Evolutionary conservation across 2,329 filamentous ascomycete species (phyloP).

Genomic region (Sordariomycetes sp.): DNA sequence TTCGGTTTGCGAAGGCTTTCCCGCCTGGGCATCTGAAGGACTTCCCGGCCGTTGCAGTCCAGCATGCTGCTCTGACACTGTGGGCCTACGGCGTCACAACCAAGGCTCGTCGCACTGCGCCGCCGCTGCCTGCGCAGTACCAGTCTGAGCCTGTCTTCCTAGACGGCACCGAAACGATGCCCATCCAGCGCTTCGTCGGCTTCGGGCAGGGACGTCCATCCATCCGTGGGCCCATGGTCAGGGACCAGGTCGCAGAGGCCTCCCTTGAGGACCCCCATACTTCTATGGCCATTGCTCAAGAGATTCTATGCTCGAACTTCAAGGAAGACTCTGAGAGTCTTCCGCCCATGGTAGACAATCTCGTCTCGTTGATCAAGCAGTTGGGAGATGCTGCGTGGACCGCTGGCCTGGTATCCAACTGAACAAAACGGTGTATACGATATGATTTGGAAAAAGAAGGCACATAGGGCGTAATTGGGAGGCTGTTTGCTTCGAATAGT

Average conservation of each 20-base stretch:
- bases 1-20: constrained; percentile 49
- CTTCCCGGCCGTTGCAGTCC: constrained; percentile 60
- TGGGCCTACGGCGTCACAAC: constrained; percentile 61
- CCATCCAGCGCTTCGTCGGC: constrained; percentile 46
- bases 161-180: constrained; percentile 43
- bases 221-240: constrained; percentile 26
- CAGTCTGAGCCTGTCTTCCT: constrained; percentile 36
- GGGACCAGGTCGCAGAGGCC: constrained; percentile 21
- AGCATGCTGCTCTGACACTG: constrained; percentile 57
- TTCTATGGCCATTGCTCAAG: constrained; percentile 49
- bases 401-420: constrained; percentile 19
- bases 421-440: neutral
- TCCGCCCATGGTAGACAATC: constrained; percentile 58
- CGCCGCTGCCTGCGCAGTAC: constrained; percentile 18
- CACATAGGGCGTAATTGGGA: neutral
- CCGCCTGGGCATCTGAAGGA: constrained; percentile 47
- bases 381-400: constrained; percentile 41
- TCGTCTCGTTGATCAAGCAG: constrained; percentile 54
- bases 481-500: no score
- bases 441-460: neutral
- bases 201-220: constrained; percentile 45
- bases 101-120: constrained; percentile 25
- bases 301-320: constrained; percentile 46
- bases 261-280: constrained; percentile 45
- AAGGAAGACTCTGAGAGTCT: constrained; percentile 27